phyloP scores from a whole-genome alignment of 2,329 filamentous ascomycete species.

The Grosmannia huntii region DNA sequence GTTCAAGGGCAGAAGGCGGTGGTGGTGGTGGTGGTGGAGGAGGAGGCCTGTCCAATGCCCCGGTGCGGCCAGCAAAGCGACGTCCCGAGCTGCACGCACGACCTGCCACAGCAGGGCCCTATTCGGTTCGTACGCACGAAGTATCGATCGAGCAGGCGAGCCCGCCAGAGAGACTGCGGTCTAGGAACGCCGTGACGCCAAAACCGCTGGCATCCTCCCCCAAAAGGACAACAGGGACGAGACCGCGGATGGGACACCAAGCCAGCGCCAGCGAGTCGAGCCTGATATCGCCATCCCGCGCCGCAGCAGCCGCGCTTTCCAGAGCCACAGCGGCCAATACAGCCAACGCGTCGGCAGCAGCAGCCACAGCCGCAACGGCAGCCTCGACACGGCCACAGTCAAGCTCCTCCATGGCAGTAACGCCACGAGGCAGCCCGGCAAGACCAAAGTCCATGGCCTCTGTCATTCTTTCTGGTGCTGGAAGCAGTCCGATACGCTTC shows the following conservation, averaged over 20 bases:
- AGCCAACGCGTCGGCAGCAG: neutral
- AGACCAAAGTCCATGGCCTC: conserved; percentile 14
- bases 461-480: neutral
- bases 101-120: conserved; percentile 53
- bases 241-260: conserved; percentile 32
- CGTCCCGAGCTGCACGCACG: conserved; percentile 44
- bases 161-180: conserved; percentile 29
- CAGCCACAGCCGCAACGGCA: neutral
- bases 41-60: conserved; percentile 51
- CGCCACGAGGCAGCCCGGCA: conserved; percentile 17
- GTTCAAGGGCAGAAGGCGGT: conserved; percentile 22
- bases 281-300: conserved; percentile 31
- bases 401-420: neutral
- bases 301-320: conserved; percentile 10
- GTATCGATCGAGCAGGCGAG: conserved; percentile 29
- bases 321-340: neutral
- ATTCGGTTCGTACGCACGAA: conserved; percentile 46
- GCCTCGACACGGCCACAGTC: neutral
- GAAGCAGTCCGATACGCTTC: neutral
- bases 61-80: conserved; percentile 46
- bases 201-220: conserved; percentile 41
- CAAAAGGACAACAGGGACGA: conserved; percentile 34
- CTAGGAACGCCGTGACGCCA: conserved; percentile 32
- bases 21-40: too few species aligned
- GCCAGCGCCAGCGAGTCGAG: conserved; percentile 39